Evolutionary conservation across 2,329 filamentous ascomycete species (phyloP).

Genomic region (Arthrobotrys sinensis): DNA sequence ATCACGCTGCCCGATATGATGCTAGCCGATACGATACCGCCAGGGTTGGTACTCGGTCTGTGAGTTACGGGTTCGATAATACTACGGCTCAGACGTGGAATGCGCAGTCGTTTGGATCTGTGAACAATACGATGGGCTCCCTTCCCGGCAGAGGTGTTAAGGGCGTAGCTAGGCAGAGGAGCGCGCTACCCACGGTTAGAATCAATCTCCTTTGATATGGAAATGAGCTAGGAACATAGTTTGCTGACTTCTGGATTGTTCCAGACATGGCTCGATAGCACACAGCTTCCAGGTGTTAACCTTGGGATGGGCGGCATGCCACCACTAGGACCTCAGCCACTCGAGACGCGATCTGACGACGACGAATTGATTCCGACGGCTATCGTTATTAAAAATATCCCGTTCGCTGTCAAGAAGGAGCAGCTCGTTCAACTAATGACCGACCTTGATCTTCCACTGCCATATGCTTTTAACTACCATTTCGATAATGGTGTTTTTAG

Average conservation of each 20-base stretch:
- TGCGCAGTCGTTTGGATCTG: constrained; percentile 79
- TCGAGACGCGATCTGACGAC: constrained; percentile 70
- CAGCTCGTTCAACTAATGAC: constrained; percentile 94
- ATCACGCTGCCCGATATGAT: constrained; percentile 71
- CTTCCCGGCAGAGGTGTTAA: constrained; percentile 71
- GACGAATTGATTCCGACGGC: constrained; percentile 97
- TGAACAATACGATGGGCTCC: constrained; percentile 75
- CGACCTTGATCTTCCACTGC: constrained; percentile 90
- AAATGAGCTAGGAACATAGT: neutral
- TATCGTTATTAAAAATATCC: constrained; percentile 99
- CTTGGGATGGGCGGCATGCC: constrained; percentile 67
- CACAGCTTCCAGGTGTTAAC: constrained; percentile 66
- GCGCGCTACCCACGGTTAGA: constrained; percentile 64
- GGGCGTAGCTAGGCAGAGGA: constrained; percentile 63
- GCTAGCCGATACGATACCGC: constrained; percentile 72
- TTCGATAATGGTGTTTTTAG: constrained; percentile 98
- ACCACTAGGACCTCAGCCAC: constrained; percentile 65
- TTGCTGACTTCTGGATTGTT: constrained; percentile 36
- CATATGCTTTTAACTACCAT: constrained; percentile 99
- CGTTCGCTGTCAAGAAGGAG: constrained; percentile 98
- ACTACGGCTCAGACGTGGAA: constrained; percentile 83
- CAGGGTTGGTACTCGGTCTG: constrained; percentile 74
- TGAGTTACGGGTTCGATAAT: constrained; percentile 79
- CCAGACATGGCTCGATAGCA: constrained; percentile 65
- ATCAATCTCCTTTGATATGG: neutral